phyloP scores from a whole-genome alignment of 2,329 filamentous ascomycete species.

The Colletotrichum caudatum region DNA sequence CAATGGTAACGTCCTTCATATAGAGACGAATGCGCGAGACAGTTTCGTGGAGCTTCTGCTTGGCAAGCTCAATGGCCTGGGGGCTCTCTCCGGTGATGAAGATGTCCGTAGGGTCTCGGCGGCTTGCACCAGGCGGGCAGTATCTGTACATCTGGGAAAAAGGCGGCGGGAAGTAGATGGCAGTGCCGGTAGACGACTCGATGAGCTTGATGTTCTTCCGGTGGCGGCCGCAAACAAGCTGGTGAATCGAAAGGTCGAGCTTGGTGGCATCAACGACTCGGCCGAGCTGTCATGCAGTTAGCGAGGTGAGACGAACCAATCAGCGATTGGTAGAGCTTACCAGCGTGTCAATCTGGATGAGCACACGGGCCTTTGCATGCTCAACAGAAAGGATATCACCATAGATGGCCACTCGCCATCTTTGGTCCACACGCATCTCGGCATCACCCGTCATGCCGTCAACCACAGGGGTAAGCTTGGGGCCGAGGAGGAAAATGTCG shows the following conservation, averaged over 20 bases:
- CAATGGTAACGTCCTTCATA: conserved; percentile 92
- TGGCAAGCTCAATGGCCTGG: conserved; percentile 87
- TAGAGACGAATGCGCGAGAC: conserved; percentile 84
- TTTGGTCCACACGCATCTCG: conserved; percentile 87
- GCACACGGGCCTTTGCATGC: conserved; percentile 93
- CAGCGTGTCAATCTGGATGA: conserved; percentile 97
- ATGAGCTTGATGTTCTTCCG: conserved; percentile 98
- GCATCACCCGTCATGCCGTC: conserved; percentile 81
- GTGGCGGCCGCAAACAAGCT: conserved; percentile 90
- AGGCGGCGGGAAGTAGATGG: conserved; percentile 96
- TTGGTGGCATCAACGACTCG: conserved; percentile 82
- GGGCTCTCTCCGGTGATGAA: conserved; percentile 93
- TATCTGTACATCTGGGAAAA: conserved; percentile 95
- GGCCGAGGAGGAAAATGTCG: conserved; percentile 94
- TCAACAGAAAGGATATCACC: conserved; percentile 95
- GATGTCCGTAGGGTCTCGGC: conserved; percentile 88
- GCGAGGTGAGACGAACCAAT: conserved; percentile 15
- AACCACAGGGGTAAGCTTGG: conserved; percentile 84
- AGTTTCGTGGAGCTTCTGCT: conserved; percentile 90
- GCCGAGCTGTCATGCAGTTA: conserved; percentile 66
- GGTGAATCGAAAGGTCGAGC: conserved; percentile 89
- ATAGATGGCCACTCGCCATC: conserved; percentile 93
- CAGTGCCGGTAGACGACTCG: conserved; percentile 93
- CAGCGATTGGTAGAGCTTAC: conserved; percentile 58
- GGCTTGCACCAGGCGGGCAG: conserved; percentile 82